phyloP scores from a whole-genome alignment of 2,329 filamentous ascomycete species.

The Lasiodiplodia theobromae region DNA sequence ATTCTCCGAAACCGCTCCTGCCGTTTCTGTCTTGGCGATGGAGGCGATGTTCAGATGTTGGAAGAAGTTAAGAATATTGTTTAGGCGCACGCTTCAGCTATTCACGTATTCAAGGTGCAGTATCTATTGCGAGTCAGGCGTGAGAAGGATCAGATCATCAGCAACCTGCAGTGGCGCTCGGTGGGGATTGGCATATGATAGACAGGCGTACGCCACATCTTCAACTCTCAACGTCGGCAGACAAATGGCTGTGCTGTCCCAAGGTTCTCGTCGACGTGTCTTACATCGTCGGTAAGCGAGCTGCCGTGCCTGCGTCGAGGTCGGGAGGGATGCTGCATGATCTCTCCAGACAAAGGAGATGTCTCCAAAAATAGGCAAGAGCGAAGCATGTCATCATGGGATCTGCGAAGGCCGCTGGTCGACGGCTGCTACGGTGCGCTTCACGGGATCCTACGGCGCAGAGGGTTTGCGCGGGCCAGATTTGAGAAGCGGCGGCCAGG shows the following conservation, averaged over 20 bases:
- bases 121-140: not conserved
- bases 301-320: conserved; percentile 19
- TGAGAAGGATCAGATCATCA: not conserved
- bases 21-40: not conserved
- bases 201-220: not conserved
- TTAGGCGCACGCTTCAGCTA: not conserved
- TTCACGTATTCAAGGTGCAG: not conserved
- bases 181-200: not conserved
- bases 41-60: not conserved
- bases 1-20: not conserved
- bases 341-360: conserved; percentile 23
- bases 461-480: conserved; percentile 3
- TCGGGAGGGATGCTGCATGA: conserved; percentile 12
- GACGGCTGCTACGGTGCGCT: conserved; percentile 8
- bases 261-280: not conserved
- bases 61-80: not conserved
- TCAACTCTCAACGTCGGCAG: not conserved
- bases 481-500: not conserved
- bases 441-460: conserved; percentile 7
- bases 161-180: not conserved
- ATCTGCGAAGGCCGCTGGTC: conserved; percentile 11
- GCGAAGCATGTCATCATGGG: conserved; percentile 14
- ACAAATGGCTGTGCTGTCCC: not conserved
- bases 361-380: conserved; percentile 21
- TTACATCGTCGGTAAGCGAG: not conserved